Evolutionary conservation across 331 rosid species (phyloP).

Genomic region (Quercus lobata): DNA sequence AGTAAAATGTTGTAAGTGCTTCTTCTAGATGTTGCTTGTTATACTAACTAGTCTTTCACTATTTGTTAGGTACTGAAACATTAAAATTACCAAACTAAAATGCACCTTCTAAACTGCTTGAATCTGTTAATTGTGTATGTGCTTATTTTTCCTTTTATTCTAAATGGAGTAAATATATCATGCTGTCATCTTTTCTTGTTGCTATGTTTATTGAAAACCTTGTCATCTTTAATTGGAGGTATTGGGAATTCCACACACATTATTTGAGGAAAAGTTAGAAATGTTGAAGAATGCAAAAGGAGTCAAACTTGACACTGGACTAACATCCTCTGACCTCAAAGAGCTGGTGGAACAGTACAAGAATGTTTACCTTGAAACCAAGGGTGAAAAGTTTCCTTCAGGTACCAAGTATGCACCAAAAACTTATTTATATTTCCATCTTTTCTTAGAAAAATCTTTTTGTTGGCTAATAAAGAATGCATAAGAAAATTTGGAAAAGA

Average conservation of each 20-base stretch:
- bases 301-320: slow-evolving; percentile 58
- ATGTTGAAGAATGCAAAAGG: slow-evolving; percentile 53
- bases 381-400: slow-evolving; percentile 76
- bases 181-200: background rate
- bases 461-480: background rate
- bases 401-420: slow-evolving; percentile 42
- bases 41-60: background rate
- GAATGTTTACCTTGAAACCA: slow-evolving; percentile 64
- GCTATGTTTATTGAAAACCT: slow-evolving; percentile 1
- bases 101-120: background rate
- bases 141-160: background rate
- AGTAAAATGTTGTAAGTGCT: slow-evolving; percentile 42
- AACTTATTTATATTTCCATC: slow-evolving; percentile 7
- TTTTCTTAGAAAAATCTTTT: background rate
- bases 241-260: slow-evolving; percentile 78
- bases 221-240: slow-evolving; percentile 51
- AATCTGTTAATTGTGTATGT: background rate
- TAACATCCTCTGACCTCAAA: slow-evolving; percentile 73
- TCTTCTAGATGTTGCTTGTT: no score
- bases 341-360: slow-evolving; percentile 82
- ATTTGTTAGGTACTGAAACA: slow-evolving; percentile 1
- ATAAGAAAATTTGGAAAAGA: background rate
- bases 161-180: background rate
- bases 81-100: slow-evolving; percentile 3
- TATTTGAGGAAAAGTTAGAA: slow-evolving; percentile 82